Conservation (phyloP, 2,329 filamentous ascomycete species). For the Monilinia aucupariae region DNA sequence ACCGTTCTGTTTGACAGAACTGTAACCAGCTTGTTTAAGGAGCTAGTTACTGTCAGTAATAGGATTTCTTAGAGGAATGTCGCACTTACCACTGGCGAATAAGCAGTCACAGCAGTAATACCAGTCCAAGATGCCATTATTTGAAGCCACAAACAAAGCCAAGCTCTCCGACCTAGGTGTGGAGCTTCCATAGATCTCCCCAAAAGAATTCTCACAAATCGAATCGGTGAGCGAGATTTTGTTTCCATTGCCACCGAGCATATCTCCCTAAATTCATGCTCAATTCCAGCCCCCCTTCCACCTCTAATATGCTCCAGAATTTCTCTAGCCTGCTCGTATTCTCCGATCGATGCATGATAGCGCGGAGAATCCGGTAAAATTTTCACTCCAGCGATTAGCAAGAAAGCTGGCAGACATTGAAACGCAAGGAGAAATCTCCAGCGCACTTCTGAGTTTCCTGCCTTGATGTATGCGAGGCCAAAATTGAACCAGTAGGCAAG, state of each 20-base stretch:
- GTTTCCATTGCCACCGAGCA: slow-evolving; percentile 32
- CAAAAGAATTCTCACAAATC: slow-evolving; percentile 38
- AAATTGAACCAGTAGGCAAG: slow-evolving; percentile 35
- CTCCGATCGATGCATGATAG: slow-evolving; percentile 20
- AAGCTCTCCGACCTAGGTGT: slow-evolving; percentile 39
- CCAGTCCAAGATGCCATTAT: slow-evolving; percentile 43
- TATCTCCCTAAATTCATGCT: slow-evolving; percentile 36
- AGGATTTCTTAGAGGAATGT: neutral
- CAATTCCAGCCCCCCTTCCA: slow-evolving; percentile 18
- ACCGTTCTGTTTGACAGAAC: slow-evolving; percentile 41
- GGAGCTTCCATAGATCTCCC: slow-evolving; percentile 34
- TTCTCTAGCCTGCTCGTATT: slow-evolving; percentile 18
- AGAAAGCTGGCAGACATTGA: slow-evolving; percentile 38
- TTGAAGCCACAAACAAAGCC: slow-evolving; percentile 42
- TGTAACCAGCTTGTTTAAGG: slow-evolving; percentile 36
- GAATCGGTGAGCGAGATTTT: slow-evolving; percentile 36
- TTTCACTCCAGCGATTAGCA: slow-evolving; percentile 38
- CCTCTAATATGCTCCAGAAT: slow-evolving; percentile 21
- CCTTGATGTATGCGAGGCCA: slow-evolving; percentile 38
- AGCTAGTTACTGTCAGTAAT: slow-evolving; percentile 17
- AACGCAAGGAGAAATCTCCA: slow-evolving; percentile 35
- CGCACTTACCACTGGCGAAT: slow-evolving; percentile 28
- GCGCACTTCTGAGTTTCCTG: slow-evolving; percentile 22
- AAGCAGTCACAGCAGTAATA: slow-evolving; percentile 37
- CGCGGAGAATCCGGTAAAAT: slow-evolving; percentile 43